These are phyloP conservation scores for Lactarius psammicola DNA, from an alignment of 768 basidiomycete species.

Conservation along the genomic window DNA sequence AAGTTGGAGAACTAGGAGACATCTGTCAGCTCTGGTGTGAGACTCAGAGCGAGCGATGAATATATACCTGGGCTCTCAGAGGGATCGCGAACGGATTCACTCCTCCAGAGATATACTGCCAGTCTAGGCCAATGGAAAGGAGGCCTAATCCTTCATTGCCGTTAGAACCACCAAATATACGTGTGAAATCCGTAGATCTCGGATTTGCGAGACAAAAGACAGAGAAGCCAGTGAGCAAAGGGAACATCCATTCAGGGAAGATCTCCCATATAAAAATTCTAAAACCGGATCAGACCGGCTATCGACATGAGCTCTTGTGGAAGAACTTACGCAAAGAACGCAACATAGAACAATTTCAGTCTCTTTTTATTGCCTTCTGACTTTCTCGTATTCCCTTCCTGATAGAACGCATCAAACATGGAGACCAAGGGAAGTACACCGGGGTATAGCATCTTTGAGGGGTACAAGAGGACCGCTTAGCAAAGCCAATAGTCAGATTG, in stretches of 20 bases:
- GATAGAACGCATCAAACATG: constrained; percentile 51
- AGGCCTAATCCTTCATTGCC: constrained; percentile 33
- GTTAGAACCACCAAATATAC: constrained; percentile 31
- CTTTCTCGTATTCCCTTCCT: constrained; percentile 36
- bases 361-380: constrained; percentile 38
- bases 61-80: constrained; percentile 43
- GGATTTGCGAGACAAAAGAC: constrained; percentile 34
- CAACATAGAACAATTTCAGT: constrained; percentile 50
- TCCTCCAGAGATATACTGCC: constrained; percentile 34
- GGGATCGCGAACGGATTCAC: constrained; percentile 54
- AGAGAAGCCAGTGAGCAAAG: constrained; percentile 33
- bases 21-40: not conserved
- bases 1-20: constrained; percentile 44
- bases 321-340: constrained; percentile 37
- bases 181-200: constrained; percentile 29
- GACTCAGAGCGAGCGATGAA: not conserved
- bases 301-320: not conserved
- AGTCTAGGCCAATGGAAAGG: constrained; percentile 33
- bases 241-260: constrained; percentile 29
- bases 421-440: constrained; percentile 46
- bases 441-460: constrained; percentile 54
- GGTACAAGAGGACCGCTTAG: constrained; percentile 49
- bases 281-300: not conserved
- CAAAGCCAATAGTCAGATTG: constrained; percentile 2
- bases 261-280: constrained; percentile 37